phyloP scores from a whole-genome alignment of 2,329 filamentous ascomycete genomes.

The Colletotrichum sp. region DNA sequence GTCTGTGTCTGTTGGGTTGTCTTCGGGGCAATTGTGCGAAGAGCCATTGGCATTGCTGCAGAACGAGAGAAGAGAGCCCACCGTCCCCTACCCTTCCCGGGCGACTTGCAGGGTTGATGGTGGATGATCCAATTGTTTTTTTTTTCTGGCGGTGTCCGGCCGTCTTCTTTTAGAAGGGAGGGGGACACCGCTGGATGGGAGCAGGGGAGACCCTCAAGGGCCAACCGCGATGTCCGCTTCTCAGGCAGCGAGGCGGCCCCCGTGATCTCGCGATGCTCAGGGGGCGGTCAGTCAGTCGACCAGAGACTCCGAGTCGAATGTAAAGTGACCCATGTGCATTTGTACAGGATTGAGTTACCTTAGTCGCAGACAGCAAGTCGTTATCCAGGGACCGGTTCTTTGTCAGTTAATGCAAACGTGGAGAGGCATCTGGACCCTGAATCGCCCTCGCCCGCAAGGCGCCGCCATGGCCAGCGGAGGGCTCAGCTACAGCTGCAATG shows the following conservation, averaged over 20 bases:
- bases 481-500: background rate
- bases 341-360: background rate
- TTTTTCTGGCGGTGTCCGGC: background rate
- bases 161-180: background rate
- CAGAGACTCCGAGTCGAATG: background rate
- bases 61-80: background rate
- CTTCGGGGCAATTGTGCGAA: background rate
- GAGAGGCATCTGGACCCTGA: conserved; percentile 7
- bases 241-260: background rate
- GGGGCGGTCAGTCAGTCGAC: background rate
- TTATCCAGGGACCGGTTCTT: background rate
- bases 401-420: background rate
- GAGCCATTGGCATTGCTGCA: background rate
- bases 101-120: background rate
- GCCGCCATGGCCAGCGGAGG: background rate
- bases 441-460: background rate
- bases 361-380: background rate
- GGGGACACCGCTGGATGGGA: background rate
- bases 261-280: conserved; percentile 3
- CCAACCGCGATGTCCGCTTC: background rate
- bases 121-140: background rate
- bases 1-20: background rate
- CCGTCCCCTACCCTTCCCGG: background rate
- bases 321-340: background rate
- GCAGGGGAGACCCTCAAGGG: conserved; percentile 5